Evolutionary conservation across 2,329 filamentous ascomycete species (phyloP).

Genomic region (Fusarium sp.): DNA sequence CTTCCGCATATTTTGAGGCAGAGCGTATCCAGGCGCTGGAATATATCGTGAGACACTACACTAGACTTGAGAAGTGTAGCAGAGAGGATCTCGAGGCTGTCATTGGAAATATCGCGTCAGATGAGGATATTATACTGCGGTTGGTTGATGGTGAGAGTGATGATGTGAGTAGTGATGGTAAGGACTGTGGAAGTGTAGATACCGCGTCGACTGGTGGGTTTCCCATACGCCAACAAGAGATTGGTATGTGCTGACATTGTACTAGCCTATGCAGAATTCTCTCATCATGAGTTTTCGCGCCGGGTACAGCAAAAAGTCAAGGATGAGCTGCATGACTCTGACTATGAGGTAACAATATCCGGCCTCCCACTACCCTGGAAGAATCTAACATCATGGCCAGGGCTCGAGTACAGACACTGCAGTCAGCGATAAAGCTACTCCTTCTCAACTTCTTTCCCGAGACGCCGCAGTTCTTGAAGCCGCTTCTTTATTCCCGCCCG

Average conservation of each 20-base stretch:
- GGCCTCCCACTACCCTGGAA: not conserved
- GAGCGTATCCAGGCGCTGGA: slow-evolving; percentile 42
- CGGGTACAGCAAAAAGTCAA: slow-evolving; percentile 30
- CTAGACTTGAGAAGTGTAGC: slow-evolving; percentile 34
- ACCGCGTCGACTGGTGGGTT: slow-evolving; percentile 10
- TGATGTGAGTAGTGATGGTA: not conserved
- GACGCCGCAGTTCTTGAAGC: slow-evolving; percentile 32
- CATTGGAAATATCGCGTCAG: not conserved
- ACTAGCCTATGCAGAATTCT: slow-evolving; percentile 27
- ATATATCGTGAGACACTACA: slow-evolving; percentile 35
- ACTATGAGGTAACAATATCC: slow-evolving; percentile 15
- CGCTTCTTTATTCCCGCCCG: slow-evolving; percentile 36
- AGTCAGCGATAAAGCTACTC: not conserved
- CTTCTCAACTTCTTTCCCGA: slow-evolving; percentile 18
- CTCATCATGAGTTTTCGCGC: slow-evolving; percentile 31
- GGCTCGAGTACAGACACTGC: not conserved
- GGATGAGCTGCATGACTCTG: not conserved
- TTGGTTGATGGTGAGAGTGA: not conserved
- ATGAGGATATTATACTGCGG: not conserved
- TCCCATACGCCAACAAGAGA: not conserved
- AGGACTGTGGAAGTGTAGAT: slow-evolving; percentile 1
- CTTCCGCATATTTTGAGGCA: slow-evolving; percentile 26
- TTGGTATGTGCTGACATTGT: not conserved
- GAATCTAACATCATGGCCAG: slow-evolving; percentile 19
- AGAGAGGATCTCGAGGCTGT: slow-evolving; percentile 19